Percentiles rank a stretch among this genome's conserved stretches.
Conservation (phyloP, 805 yeast species). For the Wickerhamomyces sydowiorum region DNA sequence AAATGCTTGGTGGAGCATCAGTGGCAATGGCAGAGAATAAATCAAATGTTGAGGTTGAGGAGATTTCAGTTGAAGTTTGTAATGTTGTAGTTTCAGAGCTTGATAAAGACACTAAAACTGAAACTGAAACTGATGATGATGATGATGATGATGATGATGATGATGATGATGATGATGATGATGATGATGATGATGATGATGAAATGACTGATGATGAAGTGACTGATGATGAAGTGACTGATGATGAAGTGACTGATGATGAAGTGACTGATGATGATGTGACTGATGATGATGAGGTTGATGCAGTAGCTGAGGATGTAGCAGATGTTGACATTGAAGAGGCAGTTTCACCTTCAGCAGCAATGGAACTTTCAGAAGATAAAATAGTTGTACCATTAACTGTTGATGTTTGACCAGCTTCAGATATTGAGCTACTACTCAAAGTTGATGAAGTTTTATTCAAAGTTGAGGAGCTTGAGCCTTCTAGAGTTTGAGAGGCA, state of each 20-base stretch:
- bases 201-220: slow-evolving; percentile 27
- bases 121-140: neutral
- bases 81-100: slow-evolving; percentile 26
- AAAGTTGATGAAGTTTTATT: neutral
- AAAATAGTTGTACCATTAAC: too few relatives aligned
- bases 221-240: too few relatives aligned
- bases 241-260: too few relatives aligned
- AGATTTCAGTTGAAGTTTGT: slow-evolving; percentile 25
- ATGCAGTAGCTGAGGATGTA: slow-evolving; percentile 27
- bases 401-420: too few relatives aligned
- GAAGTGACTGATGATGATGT: neutral
- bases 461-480: neutral
- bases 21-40: slow-evolving; percentile 46
- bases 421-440: neutral
- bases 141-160: neutral
- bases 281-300: neutral
- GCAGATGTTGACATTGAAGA: slow-evolving; percentile 11
- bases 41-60: slow-evolving; percentile 25
- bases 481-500: neutral
- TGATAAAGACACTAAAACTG: slow-evolving; percentile 11
- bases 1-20: slow-evolving; percentile 38
- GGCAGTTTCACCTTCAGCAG: too few relatives aligned
- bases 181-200: slow-evolving; percentile 7
- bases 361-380: neutral
- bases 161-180: neutral